Percentiles rank a stretch among this genome's conserved stretches.
Conservation (phyloP, 2,329 filamentous ascomycete genomes). For the Metarhizium humberi region DNA sequence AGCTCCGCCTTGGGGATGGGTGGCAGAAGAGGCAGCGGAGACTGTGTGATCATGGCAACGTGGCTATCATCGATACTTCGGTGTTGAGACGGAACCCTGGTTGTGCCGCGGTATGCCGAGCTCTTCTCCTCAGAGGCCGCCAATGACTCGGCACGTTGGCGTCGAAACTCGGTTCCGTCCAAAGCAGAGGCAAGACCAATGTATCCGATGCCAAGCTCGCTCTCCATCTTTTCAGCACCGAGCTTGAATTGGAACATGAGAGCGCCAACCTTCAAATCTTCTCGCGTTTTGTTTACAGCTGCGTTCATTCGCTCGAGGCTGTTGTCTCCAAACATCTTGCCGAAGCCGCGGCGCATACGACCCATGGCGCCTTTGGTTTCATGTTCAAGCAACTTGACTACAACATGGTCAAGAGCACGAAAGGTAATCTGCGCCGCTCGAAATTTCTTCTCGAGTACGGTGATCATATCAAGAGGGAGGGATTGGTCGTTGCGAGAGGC, state of each 20-base stretch:
- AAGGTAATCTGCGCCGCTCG: conserved; percentile 52
- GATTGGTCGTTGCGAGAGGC: conserved; percentile 38
- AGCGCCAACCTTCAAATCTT: conserved; percentile 54
- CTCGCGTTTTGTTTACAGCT: conserved; percentile 47
- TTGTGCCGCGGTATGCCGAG: not conserved
- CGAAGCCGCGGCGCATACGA: conserved; percentile 50
- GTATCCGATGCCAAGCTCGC: conserved; percentile 56
- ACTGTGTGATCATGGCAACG: not conserved
- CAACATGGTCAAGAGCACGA: conserved; percentile 52
- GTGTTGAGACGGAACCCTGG: conserved; percentile 1
- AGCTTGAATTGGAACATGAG: conserved; percentile 58
- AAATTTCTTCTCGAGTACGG: conserved; percentile 57
- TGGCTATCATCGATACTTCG: conserved; percentile 7
- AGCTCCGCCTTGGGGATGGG: conserved; percentile 5
- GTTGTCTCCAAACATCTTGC: conserved; percentile 53
- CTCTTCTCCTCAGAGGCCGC: conserved; percentile 6
- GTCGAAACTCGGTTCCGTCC: conserved; percentile 28
- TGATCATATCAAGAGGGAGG: conserved; percentile 50
- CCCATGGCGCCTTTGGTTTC: conserved; percentile 52
- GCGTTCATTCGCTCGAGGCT: conserved; percentile 51
- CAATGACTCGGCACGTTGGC: conserved; percentile 7
- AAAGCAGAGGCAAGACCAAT: conserved; percentile 57
- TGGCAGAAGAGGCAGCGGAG: conserved; percentile 1
- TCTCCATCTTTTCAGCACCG: conserved; percentile 47
- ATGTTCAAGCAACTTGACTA: conserved; percentile 51